Evolutionary conservation across 345 rosid genomes (phyloP), one percentile per base, ranked within the genome.

Genomic region (Boechera divaricarpa): DNA sequence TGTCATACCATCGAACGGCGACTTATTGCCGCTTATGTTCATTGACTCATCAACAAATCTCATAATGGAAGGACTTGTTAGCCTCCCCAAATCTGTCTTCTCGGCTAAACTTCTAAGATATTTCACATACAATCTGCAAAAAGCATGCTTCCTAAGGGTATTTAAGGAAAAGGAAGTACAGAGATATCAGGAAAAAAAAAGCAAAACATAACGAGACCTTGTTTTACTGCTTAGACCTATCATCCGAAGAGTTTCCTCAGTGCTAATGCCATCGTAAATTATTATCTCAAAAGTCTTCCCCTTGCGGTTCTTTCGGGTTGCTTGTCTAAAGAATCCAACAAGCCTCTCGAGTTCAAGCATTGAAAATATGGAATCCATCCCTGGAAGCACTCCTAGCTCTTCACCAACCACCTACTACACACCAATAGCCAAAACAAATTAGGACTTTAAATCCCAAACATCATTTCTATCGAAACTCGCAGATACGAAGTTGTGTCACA

Each of bases 381-480:
- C 97, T 61, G 96, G 98, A 80, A 94, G 97, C 79, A 94, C 91
- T 33, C 96, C 97, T 36, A 94, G 91, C 87, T 94, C 98, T 88
- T 91, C 93, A 76, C 95, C 98, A 54, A 91, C 98, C 67, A 94
- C 89, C 98, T 94, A 83, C 74, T 63, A 81, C 67, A 68, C 31
- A 32, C 7, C 33, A 80, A 51, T 18, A 57, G 10, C 60, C 47
- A 75, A 49, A 39, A 68, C 18, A 49, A 52, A 21, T 18, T 61
- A 78, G 33, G 7, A 66, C 6, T 58, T 16, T 2, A 32, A 36
- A 16, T 21, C 35, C 65, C 42, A 11, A 31, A 13, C 5, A 47
- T 13, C 1, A 5, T 5, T 10, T 9, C 11, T 3, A 2, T 36
- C 8, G 2, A 7, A 48, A 38, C 62, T 68, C 4, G 7, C 15